These are phyloP conservation scores for Emydomyces testavorans DNA, from an alignment of 2,329 filamentous ascomycete species.

Conservation along the genomic window DNA sequence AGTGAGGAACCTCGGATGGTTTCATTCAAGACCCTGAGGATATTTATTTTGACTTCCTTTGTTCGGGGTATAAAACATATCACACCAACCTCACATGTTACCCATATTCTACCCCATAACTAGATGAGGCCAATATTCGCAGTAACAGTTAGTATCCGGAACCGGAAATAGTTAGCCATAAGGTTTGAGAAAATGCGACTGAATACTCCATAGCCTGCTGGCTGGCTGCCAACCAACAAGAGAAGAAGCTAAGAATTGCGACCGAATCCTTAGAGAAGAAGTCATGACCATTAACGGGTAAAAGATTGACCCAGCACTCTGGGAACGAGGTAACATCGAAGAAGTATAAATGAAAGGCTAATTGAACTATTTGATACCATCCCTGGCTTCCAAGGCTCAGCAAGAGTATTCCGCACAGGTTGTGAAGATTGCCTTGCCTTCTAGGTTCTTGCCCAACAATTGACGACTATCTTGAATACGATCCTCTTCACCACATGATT, in stretches of 20 bases:
- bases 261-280: conserved; percentile 4
- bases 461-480: no score
- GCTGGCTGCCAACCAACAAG: neutral
- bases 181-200: neutral
- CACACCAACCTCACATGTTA: neutral
- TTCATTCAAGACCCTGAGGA: neutral
- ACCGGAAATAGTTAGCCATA: neutral
- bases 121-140: neutral
- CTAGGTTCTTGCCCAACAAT: no score
- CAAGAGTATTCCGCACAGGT: no score
- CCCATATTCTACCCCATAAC: neutral
- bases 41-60: conserved; percentile 8
- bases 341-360: neutral
- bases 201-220: neutral
- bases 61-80: neutral
- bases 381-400: no score
- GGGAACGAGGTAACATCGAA: conserved; percentile 5
- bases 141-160: neutral
- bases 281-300: neutral
- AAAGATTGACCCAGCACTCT: neutral
- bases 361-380: neutral
- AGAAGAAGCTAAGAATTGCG: neutral
- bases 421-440: neutral
- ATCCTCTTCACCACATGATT: no score
- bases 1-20: neutral